These are phyloP conservation scores for Globisporangium radiosum DNA, from an alignment of 352 stramenopile species.

Conservation along the genomic window DNA sequence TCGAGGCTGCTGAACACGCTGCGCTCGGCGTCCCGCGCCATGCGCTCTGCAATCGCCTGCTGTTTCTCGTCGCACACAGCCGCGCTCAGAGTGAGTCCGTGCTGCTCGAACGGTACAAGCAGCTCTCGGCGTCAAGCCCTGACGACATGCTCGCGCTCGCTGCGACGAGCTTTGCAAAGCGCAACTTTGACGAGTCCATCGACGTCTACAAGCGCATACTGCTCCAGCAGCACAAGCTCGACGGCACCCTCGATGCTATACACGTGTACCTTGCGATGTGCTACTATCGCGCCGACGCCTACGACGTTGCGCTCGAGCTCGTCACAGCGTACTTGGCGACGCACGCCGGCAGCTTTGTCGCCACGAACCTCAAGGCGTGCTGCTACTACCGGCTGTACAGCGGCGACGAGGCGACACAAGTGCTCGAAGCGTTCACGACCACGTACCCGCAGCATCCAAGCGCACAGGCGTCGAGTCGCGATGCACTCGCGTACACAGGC, in stretches of 20 bases:
- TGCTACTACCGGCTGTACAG: constrained; percentile 55
- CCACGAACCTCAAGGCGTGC: constrained; percentile 62
- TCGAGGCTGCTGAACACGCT: constrained; percentile 43
- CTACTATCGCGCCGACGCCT: constrained; percentile 70
- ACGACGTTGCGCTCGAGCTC: constrained; percentile 61
- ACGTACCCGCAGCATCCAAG: constrained; percentile 35
- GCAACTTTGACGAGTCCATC: constrained; percentile 56
- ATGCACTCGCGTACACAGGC: constrained; percentile 1
- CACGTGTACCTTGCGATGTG: constrained; percentile 73
- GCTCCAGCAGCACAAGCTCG: constrained; percentile 15
- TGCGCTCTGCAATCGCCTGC: constrained; percentile 41
- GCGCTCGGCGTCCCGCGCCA: constrained; percentile 34
- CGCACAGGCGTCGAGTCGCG: background rate
- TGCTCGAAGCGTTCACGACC: constrained; percentile 80
- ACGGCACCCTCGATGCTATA: constrained; percentile 22
- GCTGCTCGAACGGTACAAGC: constrained; percentile 74
- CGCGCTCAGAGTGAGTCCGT: constrained; percentile 63
- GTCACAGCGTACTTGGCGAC: constrained; percentile 44
- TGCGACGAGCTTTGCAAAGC: constrained; percentile 32
- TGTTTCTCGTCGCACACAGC: constrained; percentile 39
- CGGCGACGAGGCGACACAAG: constrained; percentile 48
- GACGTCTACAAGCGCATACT: constrained; percentile 71
- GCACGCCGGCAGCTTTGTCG: constrained; percentile 53
- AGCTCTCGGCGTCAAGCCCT: constrained; percentile 21
- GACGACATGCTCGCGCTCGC: constrained; percentile 41